Base-by-base conservation (phyloP, 176 grass and related monocot genomes). In the Juncus effusus region DNA sequence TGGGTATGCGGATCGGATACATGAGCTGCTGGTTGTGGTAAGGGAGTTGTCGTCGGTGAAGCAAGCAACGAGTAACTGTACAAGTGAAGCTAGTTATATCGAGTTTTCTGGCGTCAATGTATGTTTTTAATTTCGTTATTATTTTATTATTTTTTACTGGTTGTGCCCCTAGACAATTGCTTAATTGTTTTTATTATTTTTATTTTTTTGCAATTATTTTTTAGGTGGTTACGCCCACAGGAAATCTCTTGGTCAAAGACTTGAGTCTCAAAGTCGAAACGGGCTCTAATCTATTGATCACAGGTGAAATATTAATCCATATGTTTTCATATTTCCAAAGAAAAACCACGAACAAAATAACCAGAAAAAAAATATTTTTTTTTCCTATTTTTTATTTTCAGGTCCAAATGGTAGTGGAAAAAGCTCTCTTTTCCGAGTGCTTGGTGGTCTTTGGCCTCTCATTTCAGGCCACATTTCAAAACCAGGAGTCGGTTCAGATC, bases 331-430 rank as follows among this genome's bases (percentile, higher is more conserved):
- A 14, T 60, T 47, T 56, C 14, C 49, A 52, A 8, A 12, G 49
- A 8, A 10, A 72, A 47, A 58, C 6, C 8, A 51, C 14, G 54
- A 1, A 28, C 19, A 28, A 28, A 28, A 28, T 28, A 28, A 28
- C 1, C 19, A 28, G 19, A 28, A 28, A 28, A 28, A 28, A 28
- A 28, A 28, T 28, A 28, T 28, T 54, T 6, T 73, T 10, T 40
- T 3, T 64, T 66, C 68, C 56, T 73, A 15, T 8, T 76, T 55
- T 59, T 44, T 9, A 47, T 61, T 65, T 84, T 74, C 67, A 99
- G 94, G 94, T 76, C 88, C 94, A 7, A 99, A 99, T 82, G 94
- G 94, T 72, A 99, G 94, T 13, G 94, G 94, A 42, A 99, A 99
- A 81, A 99, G 94, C 76, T 99, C 94, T 77, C 88, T 99, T 77